Conservation (phyloP, 768 basidiomycete species). For the Wakefieldia striispora region DNA sequence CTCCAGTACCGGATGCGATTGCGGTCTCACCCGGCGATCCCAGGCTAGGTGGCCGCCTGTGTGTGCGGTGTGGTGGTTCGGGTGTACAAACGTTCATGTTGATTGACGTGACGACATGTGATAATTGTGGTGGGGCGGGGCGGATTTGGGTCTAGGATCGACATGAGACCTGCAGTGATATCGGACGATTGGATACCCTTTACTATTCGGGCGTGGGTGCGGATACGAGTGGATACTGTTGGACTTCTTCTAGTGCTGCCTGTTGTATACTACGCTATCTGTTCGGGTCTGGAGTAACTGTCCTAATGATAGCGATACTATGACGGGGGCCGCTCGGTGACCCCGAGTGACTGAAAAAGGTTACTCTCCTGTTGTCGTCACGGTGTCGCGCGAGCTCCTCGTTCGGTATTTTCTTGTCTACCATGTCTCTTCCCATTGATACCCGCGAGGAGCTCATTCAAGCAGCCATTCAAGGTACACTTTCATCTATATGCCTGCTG, state of each 20-base stretch:
- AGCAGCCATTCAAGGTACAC: conserved; percentile 38
- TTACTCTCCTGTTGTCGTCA: no score
- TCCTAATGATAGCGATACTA: no score
- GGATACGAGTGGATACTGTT: background rate
- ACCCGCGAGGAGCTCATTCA: conserved; percentile 52
- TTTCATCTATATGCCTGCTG: no score
- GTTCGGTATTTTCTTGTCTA: no score
- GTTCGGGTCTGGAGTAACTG: no score
- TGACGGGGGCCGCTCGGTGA: no score
- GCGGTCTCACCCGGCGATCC: conserved; percentile 64
- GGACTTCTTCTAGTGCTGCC: background rate
- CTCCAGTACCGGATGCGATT: conserved; percentile 41
- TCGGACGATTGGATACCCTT: conserved; percentile 4
- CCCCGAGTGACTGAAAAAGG: no score
- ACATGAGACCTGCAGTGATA: background rate
- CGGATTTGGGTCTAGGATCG: conserved; percentile 40
- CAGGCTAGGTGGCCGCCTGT: conserved; percentile 62
- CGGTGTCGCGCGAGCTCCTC: no score
- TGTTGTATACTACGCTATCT: background rate
- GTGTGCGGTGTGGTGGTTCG: conserved; percentile 63
- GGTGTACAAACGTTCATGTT: conserved; percentile 53
- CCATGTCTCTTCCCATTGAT: conserved; percentile 36
- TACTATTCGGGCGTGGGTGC: background rate
- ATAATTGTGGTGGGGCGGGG: conserved; percentile 62
- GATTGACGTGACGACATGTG: conserved; percentile 53